Conservation (phyloP, 2,329 filamentous ascomycete genomes). For the Aspergillus eucalypticola region DNA sequence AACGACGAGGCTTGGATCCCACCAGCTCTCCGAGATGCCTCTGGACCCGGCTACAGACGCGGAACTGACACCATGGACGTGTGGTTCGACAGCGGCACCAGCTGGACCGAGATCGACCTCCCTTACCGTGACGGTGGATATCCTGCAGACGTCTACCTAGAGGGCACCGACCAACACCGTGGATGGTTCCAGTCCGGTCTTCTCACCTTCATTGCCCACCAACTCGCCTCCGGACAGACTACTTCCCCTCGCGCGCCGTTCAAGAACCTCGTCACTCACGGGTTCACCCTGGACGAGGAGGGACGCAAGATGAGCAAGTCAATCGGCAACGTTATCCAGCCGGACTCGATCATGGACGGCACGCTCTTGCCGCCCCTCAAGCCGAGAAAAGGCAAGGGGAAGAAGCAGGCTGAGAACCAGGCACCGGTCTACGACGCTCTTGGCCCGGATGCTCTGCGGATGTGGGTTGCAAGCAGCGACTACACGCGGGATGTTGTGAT, state of each 20-base stretch:
- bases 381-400: slow-evolving; percentile 59
- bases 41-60: slow-evolving; percentile 59
- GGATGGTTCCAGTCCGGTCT: slow-evolving; percentile 99
- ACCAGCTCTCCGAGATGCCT: slow-evolving; percentile 55
- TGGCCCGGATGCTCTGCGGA: slow-evolving; percentile 80
- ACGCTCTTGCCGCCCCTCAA: slow-evolving; percentile 71
- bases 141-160: slow-evolving; percentile 81
- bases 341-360: slow-evolving; percentile 81
- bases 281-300: slow-evolving; percentile 83
- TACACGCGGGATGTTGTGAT: slow-evolving; percentile 87
- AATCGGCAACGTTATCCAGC: slow-evolving; percentile 81
- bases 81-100: slow-evolving; percentile 98
- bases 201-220: slow-evolving; percentile 74
- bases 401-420: slow-evolving; percentile 39
- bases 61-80: slow-evolving; percentile 98
- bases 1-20: slow-evolving; percentile 79
- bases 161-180: slow-evolving; percentile 93
- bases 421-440: slow-evolving; percentile 64
- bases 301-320: slow-evolving; percentile 99
- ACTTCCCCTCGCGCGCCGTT: slow-evolving; percentile 65
- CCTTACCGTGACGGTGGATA: slow-evolving; percentile 33
- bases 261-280: slow-evolving; percentile 87
- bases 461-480: slow-evolving; percentile 91
- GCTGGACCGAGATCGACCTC: slow-evolving; percentile 66
- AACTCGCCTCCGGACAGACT: slow-evolving; percentile 37